Percentiles rank a stretch among this genome's conserved stretches.
These are phyloP conservation scores for Chrysoporthe austroafricana DNA, from an alignment of 2,329 filamentous ascomycete genomes.

Conservation along the genomic window DNA sequence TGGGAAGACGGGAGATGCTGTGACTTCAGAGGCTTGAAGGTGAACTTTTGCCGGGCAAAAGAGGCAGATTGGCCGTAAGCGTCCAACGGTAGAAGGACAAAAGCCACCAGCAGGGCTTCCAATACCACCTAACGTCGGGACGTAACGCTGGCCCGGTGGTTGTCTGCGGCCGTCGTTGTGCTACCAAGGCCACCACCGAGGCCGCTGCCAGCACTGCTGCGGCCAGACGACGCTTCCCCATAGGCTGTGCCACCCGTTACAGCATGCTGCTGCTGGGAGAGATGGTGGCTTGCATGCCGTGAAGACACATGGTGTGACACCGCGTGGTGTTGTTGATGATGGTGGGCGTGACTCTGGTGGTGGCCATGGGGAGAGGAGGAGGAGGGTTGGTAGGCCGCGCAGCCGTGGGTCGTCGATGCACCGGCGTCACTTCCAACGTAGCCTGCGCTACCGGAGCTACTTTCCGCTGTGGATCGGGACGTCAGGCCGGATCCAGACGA, in stretches of 20 bases:
- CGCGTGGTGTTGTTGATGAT: constrained; percentile 15
- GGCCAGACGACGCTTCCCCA: constrained; percentile 22
- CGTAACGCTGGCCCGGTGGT: constrained; percentile 21
- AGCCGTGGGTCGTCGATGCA: constrained; percentile 4
- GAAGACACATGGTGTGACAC: constrained; percentile 19
- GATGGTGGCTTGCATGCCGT: constrained; percentile 22
- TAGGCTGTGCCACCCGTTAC: constrained; percentile 24
- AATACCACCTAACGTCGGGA: constrained; percentile 20
- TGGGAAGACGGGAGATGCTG: neutral
- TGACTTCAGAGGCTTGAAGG: neutral
- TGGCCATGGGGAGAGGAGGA: constrained; percentile 23
- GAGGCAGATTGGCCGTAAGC: neutral
- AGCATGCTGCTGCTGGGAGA: constrained; percentile 22
- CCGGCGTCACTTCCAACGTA: constrained; percentile 22
- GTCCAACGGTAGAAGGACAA: neutral
- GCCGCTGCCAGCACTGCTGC: constrained; percentile 22
- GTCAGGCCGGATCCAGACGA: constrained; percentile 26
- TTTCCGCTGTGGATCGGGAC: constrained; percentile 21
- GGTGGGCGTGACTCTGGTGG: constrained; percentile 15
- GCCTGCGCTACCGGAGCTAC: constrained; percentile 16
- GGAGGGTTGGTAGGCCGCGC: constrained; percentile 11
- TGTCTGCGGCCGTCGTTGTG: constrained; percentile 22
- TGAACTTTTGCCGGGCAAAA: neutral
- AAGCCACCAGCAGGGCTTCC: neutral
- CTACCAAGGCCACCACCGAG: constrained; percentile 19